Evolutionary conservation across 345 rosid species (phyloP), one percentile per base, ranked within the genome.

Genomic region (Eucalyptus urophylla): DNA sequence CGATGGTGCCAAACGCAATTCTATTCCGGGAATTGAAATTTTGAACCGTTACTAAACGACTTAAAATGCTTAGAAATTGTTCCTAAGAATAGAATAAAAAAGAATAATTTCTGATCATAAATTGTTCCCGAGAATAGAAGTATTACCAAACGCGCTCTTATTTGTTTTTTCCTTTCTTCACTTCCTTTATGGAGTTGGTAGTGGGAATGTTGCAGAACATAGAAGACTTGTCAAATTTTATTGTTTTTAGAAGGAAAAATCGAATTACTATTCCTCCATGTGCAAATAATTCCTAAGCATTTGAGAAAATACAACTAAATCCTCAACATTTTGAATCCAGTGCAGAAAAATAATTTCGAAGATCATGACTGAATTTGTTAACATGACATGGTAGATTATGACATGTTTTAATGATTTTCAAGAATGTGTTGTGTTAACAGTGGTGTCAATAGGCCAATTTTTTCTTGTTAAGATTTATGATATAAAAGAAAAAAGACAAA

Each of bases 101-200:
- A 7, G 2, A 51, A 17, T 3, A 0, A 51, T 51, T 17, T 51
- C 0, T 17, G 1, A 7, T 51, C 1, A 7, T 17, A 51, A 51
- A 51, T 51, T 51, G 0, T 51, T 51, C 1, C 1, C 4, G 2
- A 17, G 1, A 51, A 17, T 1, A 51, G 1, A 51, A 51, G 8
- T 17, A 1, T 17, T 51, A 51, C 2, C 22, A 17, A 51, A 17
- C 4, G 1, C 2, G 9, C 22, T 8, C 4, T 51, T n/a, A 65
- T 65, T 65, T 65, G 76, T 65, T 65, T 65, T 16, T 65, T 65
- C 19, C 19, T n/a, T n/a, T n/a, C 76, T n/a, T 65, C 76, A 10
- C 11, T 65, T n/a, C 37, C 40, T 65, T 65, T 65, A 5, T 16
- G 3, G 21, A 4, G 9, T 15, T n/a, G 40, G 40, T 65, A n/a